These are phyloP conservation scores for Sungouiella thailandica DNA, from an alignment of 805 yeast species.

Conservation along the genomic window DNA sequence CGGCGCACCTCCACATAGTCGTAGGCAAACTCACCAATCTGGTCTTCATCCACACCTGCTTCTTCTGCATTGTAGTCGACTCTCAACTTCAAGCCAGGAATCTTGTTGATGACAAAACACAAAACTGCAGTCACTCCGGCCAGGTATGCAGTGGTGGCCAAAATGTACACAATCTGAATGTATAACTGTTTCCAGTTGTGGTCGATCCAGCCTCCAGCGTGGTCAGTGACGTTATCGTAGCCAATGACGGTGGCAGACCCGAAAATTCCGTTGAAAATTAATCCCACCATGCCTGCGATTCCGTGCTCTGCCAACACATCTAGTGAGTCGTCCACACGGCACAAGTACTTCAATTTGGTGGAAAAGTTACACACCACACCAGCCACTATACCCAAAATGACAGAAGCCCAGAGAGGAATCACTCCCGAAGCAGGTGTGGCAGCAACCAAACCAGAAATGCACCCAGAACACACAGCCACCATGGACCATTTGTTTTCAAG, in stretches of 20 bases:
- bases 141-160: constrained; percentile 71
- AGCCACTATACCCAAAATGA: constrained; percentile 73
- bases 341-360: constrained; percentile 77
- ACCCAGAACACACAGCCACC: constrained; percentile 93
- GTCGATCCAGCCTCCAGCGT: constrained; percentile 87
- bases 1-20: constrained; percentile 96
- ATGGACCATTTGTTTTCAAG: constrained; percentile 89
- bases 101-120: constrained; percentile 65
- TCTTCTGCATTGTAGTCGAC: constrained; percentile 83
- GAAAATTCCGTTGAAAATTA: constrained; percentile 83
- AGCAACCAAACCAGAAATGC: constrained; percentile 92
- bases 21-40: constrained; percentile 97
- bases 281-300: constrained; percentile 87
- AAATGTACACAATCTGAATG: constrained; percentile 79
- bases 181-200: constrained; percentile 90
- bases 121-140: constrained; percentile 72
- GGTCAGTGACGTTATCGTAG: constrained; percentile 80
- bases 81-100: constrained; percentile 79
- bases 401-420: constrained; percentile 88
- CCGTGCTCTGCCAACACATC: constrained; percentile 99
- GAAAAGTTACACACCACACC: constrained; percentile 86
- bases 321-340: constrained; percentile 84
- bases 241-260: constrained; percentile 87
- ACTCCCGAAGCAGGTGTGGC: constrained; percentile 94
- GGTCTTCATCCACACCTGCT: constrained; percentile 91